Evolutionary conservation across 495 filamentous ascomycete species (phyloP).

Genomic region (Penicillium longicatenatum): DNA sequence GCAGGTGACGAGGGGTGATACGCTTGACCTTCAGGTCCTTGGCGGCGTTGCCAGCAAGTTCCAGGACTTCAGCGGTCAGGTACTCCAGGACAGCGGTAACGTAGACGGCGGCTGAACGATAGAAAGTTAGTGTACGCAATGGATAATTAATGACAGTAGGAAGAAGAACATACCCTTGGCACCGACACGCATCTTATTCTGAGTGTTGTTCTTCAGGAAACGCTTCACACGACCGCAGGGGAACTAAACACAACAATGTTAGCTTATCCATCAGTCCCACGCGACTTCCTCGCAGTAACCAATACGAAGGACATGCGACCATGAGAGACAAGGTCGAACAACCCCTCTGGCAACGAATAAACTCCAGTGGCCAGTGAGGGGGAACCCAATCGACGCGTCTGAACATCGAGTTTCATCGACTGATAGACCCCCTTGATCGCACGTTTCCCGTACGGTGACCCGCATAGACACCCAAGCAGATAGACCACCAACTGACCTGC

Average conservation of each 20-base stretch:
- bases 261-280: conserved; percentile 5
- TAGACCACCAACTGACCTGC: conserved; percentile 70
- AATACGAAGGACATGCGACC: conserved; percentile 19
- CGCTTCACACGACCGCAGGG: conserved; percentile 99
- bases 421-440: conserved; percentile 13
- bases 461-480: neutral
- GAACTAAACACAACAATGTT: conserved; percentile 62
- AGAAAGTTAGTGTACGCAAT: conserved; percentile 9
- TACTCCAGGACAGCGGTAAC: conserved; percentile 98
- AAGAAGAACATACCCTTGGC: conserved; percentile 68
- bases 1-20: conserved; percentile 96
- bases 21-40: conserved; percentile 99
- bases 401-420: conserved; percentile 10
- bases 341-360: neutral
- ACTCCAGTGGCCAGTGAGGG: conserved; percentile 12
- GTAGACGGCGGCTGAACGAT: conserved; percentile 78
- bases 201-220: conserved; percentile 98
- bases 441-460: conserved; percentile 8
- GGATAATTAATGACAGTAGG: neutral
- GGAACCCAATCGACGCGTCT: conserved; percentile 27
- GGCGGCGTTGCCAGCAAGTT: conserved; percentile 96
- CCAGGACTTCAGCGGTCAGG: conserved; percentile 96
- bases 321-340: neutral
- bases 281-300: neutral
- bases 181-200: conserved; percentile 99